Evolutionary conservation across 768 basidiomycete species (phyloP).

Genomic region (Thelephora ganbajun): DNA sequence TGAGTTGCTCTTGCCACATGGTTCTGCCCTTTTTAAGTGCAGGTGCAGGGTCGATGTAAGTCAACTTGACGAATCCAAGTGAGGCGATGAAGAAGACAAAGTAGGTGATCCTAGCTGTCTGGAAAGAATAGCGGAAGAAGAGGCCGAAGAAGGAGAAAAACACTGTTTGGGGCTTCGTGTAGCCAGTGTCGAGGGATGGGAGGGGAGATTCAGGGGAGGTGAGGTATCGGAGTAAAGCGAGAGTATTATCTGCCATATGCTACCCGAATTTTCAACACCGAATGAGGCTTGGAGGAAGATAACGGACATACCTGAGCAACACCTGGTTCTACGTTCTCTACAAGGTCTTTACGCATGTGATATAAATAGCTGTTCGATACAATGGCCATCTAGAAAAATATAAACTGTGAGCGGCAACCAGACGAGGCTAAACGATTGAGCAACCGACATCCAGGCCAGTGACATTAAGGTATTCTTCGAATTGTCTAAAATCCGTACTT

Average conservation of each 20-base stretch:
- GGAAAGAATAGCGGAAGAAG: conserved; percentile 65
- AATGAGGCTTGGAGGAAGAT: not conserved
- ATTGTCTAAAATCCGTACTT: conserved; percentile 85
- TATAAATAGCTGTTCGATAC: conserved; percentile 90
- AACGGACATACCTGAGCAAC: conserved; percentile 36
- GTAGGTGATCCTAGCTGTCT: conserved; percentile 56
- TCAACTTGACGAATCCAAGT: conserved; percentile 26
- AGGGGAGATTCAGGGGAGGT: conserved; percentile 58
- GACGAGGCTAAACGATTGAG: not conserved
- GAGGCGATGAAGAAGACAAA: conserved; percentile 32
- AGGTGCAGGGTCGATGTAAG: conserved; percentile 23
- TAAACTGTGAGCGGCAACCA: not conserved
- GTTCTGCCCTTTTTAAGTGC: conserved; percentile 21
- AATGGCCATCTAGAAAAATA: conserved; percentile 59
- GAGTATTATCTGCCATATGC: conserved; percentile 84
- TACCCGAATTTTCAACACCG: conserved; percentile 16
- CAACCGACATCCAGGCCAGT: conserved; percentile 74
- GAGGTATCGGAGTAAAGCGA: conserved; percentile 65
- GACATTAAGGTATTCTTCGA: conserved; percentile 78
- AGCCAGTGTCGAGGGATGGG: conserved; percentile 41
- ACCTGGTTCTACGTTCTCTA: conserved; percentile 75
- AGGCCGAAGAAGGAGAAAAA: conserved; percentile 62
- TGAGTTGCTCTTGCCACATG: conserved; percentile 26
- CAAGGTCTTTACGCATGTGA: conserved; percentile 83
- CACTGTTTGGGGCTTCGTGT: conserved; percentile 45